Base-by-base conservation (phyloP, 1,284 basidiomycete species). In the Cryptococcus amylolentus region DNA sequence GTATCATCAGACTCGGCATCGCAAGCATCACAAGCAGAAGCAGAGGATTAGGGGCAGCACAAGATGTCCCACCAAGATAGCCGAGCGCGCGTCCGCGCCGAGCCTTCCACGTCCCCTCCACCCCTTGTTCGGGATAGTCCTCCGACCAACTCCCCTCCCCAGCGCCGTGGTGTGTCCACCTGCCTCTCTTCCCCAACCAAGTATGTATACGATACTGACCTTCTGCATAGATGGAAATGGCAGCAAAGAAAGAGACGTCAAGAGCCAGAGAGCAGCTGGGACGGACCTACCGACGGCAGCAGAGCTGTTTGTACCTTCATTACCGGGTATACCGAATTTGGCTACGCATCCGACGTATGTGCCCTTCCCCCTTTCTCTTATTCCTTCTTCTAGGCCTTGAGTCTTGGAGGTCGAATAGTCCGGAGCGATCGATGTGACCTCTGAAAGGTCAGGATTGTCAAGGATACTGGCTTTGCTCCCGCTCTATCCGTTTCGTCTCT, bases 271-370 rank as follows among this genome's bases (percentile, higher is more conserved):
- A 18, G 51, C 23, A 10, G 18, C 23, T 31, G 42, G 41, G 31
- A 23, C 46, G 70, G 70, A 48, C 10, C 62, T 70, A 10, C 70
- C 68, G 9, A 65, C 89, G 8, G 89, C 91, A 13, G 86, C 90
- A 2, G 88, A 89, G 0, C 89, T 92, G 78, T 93, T 88, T 69
- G 89, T 94, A 16, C 82, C 83, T 4, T 82, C 78, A 23, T 80
- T 94, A 51, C 91, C 91, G 20, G 86, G 85, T 64, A 77, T 93
- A 37, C 84, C 86, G 54, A 84, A 88, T 71, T 51, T 78, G 16
- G 66, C 73, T 8, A 43, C 62, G 7, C 75, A 78, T 59, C 75
- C 75, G 4, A 76, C 76, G 76, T 76, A 43, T 50, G 75, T 64
- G 1, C 4, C 37, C 13, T 28, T 31, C 23, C 18, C 28, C 42